These are phyloP conservation scores for Auricularia sp. DNA, from an alignment of 768 basidiomycete species.

Conservation along the genomic window DNA sequence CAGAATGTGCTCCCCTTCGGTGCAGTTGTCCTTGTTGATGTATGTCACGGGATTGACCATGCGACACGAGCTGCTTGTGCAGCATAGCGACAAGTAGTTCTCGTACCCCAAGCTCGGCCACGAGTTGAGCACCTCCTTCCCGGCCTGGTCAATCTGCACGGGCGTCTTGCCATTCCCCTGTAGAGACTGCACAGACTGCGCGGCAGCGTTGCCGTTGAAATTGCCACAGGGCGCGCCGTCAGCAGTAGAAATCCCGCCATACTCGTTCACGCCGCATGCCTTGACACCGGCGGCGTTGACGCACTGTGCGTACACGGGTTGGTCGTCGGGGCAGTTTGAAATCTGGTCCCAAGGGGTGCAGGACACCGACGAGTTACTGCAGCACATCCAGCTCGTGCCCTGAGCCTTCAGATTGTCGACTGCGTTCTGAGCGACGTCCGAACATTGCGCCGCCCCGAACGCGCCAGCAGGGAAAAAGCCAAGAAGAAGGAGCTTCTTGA, in stretches of 20 bases:
- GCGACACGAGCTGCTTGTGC: not conserved
- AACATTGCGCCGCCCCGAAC: not conserved
- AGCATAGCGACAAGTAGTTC: not conserved
- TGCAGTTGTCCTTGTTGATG: not conserved
- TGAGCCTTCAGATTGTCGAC: not conserved
- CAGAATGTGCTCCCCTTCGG: not conserved
- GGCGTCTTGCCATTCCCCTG: not conserved
- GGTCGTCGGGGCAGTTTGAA: not conserved
- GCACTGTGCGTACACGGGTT: not conserved
- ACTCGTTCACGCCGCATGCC: not conserved
- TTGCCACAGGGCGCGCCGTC: not conserved
- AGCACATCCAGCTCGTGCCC: not conserved
- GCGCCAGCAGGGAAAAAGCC: not conserved
- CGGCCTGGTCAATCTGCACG: not conserved
- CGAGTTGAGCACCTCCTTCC: not conserved
- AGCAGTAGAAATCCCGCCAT: not conserved
- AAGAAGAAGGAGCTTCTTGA: not conserved
- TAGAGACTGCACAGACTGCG: not conserved
- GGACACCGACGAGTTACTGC: not conserved
- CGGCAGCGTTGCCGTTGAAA: not conserved
- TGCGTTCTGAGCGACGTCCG: not conserved
- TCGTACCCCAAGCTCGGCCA: not conserved
- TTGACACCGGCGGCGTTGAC: not conserved
- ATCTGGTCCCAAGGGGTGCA: not conserved
- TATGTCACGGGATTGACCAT: not conserved